Conservation (phyloP, 805 yeast species). For the Metschnikowia aberdeeniae region DNA sequence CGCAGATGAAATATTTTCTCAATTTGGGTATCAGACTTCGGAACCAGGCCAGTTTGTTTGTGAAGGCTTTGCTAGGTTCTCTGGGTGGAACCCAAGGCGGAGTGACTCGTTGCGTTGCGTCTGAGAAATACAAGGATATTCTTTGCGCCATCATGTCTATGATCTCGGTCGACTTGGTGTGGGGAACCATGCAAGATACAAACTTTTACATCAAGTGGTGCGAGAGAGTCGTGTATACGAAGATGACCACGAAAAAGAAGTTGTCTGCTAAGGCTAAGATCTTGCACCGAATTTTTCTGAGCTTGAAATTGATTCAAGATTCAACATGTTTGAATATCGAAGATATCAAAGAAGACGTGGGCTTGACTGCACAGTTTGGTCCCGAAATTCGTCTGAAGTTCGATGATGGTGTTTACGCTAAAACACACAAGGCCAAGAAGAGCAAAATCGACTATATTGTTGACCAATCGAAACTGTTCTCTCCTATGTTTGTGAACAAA, state of each 20-base stretch:
- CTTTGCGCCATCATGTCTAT: conserved; percentile 77
- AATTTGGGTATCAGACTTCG: conserved; percentile 71
- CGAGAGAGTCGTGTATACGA: conserved; percentile 65
- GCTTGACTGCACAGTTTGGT: conserved; percentile 21
- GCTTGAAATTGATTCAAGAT: conserved; percentile 71
- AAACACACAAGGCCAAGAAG: conserved; percentile 9
- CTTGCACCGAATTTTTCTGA: conserved; percentile 73
- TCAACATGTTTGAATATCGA: conserved; percentile 51
- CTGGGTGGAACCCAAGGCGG: conserved; percentile 33
- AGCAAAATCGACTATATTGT: conserved; percentile 19
- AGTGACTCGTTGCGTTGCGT: conserved; percentile 45
- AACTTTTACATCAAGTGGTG: conserved; percentile 71
- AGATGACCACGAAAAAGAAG: conserved; percentile 60
- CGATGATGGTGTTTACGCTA: conserved; percentile 13
- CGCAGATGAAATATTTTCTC: conserved; percentile 62
- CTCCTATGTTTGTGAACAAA: conserved; percentile 41
- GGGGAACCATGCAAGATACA: conserved; percentile 90
- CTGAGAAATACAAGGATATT: conserved; percentile 75
- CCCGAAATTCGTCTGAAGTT: conserved; percentile 27
- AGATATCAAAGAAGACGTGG: conserved; percentile 34
- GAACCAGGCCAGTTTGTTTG: conserved; percentile 67
- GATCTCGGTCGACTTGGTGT: conserved; percentile 83
- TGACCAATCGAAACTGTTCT: conserved; percentile 18
- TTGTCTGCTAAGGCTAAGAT: conserved; percentile 72
- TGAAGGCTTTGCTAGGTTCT: conserved; percentile 49